Percentiles rank a stretch among this genome's conserved stretches.
phyloP scores from a whole-genome alignment of 352 stramenopile species.

The Pythium oligandrum region DNA sequence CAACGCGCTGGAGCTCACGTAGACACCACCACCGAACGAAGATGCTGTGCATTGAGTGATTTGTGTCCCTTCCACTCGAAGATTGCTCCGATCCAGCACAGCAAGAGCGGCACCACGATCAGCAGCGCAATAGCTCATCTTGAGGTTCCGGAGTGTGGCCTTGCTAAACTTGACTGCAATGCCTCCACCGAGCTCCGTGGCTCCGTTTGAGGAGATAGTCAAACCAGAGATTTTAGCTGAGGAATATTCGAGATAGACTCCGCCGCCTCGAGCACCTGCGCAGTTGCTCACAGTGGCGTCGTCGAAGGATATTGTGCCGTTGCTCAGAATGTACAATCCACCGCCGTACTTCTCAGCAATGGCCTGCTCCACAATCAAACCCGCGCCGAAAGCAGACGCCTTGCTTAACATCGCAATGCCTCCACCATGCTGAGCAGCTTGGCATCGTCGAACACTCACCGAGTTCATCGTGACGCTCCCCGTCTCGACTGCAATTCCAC shows the following conservation, averaged over 20 bases:
- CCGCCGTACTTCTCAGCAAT: slow-evolving; percentile 30
- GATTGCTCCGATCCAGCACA: slow-evolving; percentile 6
- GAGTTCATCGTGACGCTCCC: slow-evolving; percentile 12
- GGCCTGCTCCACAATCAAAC: slow-evolving; percentile 22
- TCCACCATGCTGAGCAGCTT: slow-evolving; percentile 29
- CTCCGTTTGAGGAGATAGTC: background rate
- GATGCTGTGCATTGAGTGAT: too few species aligned
- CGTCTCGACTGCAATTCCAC: slow-evolving; percentile 22
- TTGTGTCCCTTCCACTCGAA: too few species aligned
- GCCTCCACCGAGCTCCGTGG: slow-evolving; percentile 9
- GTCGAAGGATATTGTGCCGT: slow-evolving; percentile 30
- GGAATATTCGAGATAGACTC: slow-evolving; percentile 17
- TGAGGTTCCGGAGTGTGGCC: background rate
- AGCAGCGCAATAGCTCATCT: slow-evolving; percentile 1
- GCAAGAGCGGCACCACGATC: slow-evolving; percentile 7
- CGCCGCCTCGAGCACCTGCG: slow-evolving; percentile 1
- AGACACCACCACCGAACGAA: slow-evolving; percentile 10
- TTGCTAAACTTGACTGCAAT: slow-evolving; percentile 3
- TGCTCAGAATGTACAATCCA: slow-evolving; percentile 33
- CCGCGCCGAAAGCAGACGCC: slow-evolving; percentile 12
- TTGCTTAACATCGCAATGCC: slow-evolving; percentile 34
- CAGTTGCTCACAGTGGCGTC: background rate
- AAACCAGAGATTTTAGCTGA: slow-evolving; percentile 8
- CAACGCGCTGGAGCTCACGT: slow-evolving; percentile 13
- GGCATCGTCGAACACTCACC: slow-evolving; percentile 24